Base-by-base conservation (phyloP, 1,284 basidiomycete species). In the Trametes pubescens region DNA sequence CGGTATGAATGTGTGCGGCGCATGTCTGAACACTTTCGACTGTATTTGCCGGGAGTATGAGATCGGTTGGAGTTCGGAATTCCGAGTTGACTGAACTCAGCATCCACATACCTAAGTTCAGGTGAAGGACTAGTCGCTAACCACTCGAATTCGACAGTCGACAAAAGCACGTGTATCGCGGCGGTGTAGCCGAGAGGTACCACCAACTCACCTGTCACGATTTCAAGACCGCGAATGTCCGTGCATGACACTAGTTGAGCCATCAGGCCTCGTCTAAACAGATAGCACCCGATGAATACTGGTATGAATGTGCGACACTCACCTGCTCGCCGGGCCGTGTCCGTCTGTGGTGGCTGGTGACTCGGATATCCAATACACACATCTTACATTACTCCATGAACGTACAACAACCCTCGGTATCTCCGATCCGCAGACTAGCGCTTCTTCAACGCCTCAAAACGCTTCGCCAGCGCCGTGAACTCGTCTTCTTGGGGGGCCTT, bases 401-500 rank as follows among this genome's bases (percentile, higher is more conserved):
- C 60, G 24, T 56, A 61, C 60, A 61, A 56, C 60, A 35, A 16
- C 18, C 49, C 32, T 35, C 29, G 61, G 56, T 55, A 59, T 58
- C 56, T 58, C 51, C 49, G 56, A 40, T 38, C 56, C 51, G 29
- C 47, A 48, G 13, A 11, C 29, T 80, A 93, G 51, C 85, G 85
- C 77, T 91, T 93, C 81, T 94, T 95, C 71, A 95, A 77, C 32
- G 86, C 90, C 63, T 90, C 91, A 71, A 95, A 94, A 61, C 93
- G 86, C 75, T 85, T 87, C 53, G 86, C 78, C 57, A 95, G 78
- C 13, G 84, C 80, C 47, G 89, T 87, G 71, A 94, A 92, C 65
- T 92, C 91, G 69, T 94, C 89, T 72, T 86, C 82, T 57, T 78
- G 76, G 51, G 75, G 74, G 57, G 76, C 71, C 34, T 76, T 67